Base-by-base conservation (phyloP, 2,329 filamentous ascomycete species). In the Ascochyta koolunga region DNA sequence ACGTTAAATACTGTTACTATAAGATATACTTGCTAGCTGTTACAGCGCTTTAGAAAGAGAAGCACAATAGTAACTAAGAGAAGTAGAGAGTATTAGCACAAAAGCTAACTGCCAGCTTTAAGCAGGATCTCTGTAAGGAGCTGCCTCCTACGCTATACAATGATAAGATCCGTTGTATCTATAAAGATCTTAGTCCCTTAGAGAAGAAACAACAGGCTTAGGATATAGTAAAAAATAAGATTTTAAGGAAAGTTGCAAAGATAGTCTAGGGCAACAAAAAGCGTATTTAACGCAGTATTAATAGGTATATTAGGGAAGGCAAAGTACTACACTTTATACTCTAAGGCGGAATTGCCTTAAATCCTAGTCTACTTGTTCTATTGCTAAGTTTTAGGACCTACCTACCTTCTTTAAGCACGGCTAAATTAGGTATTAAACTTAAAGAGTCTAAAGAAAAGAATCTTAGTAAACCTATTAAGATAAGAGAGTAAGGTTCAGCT, bases 1-100 rank as follows among this genome's bases (percentile, higher is more conserved):
- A 47, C 21, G 15, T 47, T 15, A 47, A 47, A 27, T 47, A 47
- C 32, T 47, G 32, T 37, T 47, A 47, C 27, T 47, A 38, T 27
- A 15, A 47, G 32, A 47, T 33, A 16, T 47, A 47, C 19, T 9
- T 27, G 19, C 32, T 15, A 18, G 32, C 44, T 27, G 22, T 47
- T 7, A 13, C 24, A 19, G 32, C 44, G 15, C 32, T 47, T 7
- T 15, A 29, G 25, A 35, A 19, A 47, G 35, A 38, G 35, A 38
- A 38, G 35, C 35, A 19, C 19, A 15, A 38, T 38, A 38, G 35
- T 5, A 19, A 38, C 35, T 11, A 15, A 21, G 35, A 38, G 35
- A 38, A 21, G 18, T 19, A 11, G 19, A 38, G 35, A 21, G 35
- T 38, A 19, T 38, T 11, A 38, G 35, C 35, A 19, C 19, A 11